Evolutionary conservation across 192 early-diverging fungal species (phyloP), one percentile per base, ranked within the genome.

Genomic region (Coemansia sp.): DNA sequence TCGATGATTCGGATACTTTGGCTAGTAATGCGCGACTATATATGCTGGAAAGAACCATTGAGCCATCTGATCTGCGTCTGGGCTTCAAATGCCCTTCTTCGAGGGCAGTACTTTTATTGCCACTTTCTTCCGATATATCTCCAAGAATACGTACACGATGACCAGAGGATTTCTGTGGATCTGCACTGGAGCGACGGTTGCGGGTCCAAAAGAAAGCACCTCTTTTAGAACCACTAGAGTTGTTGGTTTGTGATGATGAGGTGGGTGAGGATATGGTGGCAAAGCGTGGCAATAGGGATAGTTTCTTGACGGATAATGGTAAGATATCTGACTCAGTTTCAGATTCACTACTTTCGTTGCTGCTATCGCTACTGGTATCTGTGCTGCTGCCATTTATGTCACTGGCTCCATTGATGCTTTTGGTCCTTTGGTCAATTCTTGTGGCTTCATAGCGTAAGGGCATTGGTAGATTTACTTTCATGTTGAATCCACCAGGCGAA

Each of bases 381-480:
- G 1, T 30, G 47, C 36, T 40, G n/a, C 23, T 43, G 10, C n/a
- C n/a, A n/a, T n/a, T n/a, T n/a, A n/a, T n/a, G n/a, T n/a, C n/a
- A n/a, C n/a, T n/a, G n/a, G n/a, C n/a, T n/a, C n/a, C n/a, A n/a
- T n/a, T n/a, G n/a, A n/a, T n/a, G n/a, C n/a, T n/a, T n/a, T n/a
- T n/a, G n/a, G n/a, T n/a, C n/a, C n/a, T n/a, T n/a, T n/a, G 8
- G 2, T 34, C 53, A 2, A 35, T 23, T 18, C 51, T 55, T 2
- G 43, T 55, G 5, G 64, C 41, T 45, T 77, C 66, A 23, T 77
- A 68, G 15, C 61, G 53, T 22, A 50, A 36, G 8, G 66, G 73
- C 73, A 68, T 77, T 0, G 65, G 73, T 29, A 77, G 43, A 26
- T 75, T 75, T 23, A 75, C 65, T 3, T 44, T 51, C 59, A 67